Evolutionary conservation across 257 asterid species (phyloP).

Genomic region (Plectranthus barbatus): DNA sequence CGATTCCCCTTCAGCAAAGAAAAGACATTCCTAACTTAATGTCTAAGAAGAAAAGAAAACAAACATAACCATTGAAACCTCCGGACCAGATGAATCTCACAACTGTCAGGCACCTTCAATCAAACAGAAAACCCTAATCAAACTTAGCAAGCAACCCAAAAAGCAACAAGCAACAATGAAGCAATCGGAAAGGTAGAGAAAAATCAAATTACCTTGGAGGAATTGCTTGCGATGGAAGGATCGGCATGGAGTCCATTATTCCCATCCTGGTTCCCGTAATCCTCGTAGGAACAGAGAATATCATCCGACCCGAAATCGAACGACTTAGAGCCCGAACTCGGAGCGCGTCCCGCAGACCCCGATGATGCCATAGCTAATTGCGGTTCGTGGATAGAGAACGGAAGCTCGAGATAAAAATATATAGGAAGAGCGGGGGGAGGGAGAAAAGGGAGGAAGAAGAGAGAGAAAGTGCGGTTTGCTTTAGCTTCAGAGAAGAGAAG

Average conservation of each 20-base stretch:
- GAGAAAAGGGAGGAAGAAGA: too few species aligned
- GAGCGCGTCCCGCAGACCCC: slow-evolving; percentile 54
- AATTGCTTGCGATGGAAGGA: slow-evolving; percentile 29
- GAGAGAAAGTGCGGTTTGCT: too few species aligned
- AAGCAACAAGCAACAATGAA: background rate
- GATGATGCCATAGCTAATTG: slow-evolving; percentile 14
- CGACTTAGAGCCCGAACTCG: slow-evolving; percentile 46
- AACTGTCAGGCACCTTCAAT: slow-evolving; percentile 21
- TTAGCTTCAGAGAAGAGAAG: too few species aligned
- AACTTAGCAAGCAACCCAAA: background rate
- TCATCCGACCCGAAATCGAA: slow-evolving; percentile 88
- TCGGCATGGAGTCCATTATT: slow-evolving; percentile 57
- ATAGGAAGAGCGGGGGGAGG: too few species aligned
- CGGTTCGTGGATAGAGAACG: too few species aligned
- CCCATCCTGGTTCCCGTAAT: slow-evolving; percentile 55
- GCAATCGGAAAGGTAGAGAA: background rate
- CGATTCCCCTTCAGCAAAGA: too few species aligned
- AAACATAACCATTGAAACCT: background rate
- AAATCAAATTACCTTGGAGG: slow-evolving; percentile 27
- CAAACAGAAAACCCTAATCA: slow-evolving; percentile 16
- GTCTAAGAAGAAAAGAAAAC: too few species aligned
- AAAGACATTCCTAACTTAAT: too few species aligned
- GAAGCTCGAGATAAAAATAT: too few species aligned
- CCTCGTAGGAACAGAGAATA: slow-evolving; percentile 75
- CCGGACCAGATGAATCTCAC: slow-evolving; percentile 1